Base-by-base conservation (phyloP, 2,329 filamentous ascomycete genomes). In the Septoria linicola region DNA sequence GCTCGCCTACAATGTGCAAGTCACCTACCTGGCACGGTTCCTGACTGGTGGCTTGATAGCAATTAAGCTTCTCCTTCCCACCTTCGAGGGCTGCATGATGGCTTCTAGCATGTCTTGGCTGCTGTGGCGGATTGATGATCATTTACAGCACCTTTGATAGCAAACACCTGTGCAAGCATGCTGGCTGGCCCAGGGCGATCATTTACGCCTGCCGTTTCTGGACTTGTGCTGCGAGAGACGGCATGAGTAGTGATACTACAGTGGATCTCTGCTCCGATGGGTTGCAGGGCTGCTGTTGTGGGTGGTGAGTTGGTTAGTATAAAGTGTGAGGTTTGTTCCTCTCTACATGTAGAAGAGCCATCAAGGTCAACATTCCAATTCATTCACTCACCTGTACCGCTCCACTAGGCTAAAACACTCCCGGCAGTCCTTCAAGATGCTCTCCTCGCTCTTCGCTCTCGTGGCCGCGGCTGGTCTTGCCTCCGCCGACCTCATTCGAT, bases 401-500 rank as follows among this genome's bases (percentile, higher is more conserved):
- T 42, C 16, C 30, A 39, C 27, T 31, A 19, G 17, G 36, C 36
- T 40, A n/a, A 20, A 17, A 19, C n/a, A 19, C 31, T 8, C 30
- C 25, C 17, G 20, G 21, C 42, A 19, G 8, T 13, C 13, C 3
- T 39, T 39, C 46, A 45, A 32, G 5, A 60, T 60, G 58, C 50
- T 53, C 23, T 39, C 53, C 34, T 46, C 48, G 19, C 16, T 51
- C 25, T 42, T 54, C 32, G 37, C 51, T 39, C 41, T 51, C 39
- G 41, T 42, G 36, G 42, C 46, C 36, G 49, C 37, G 3, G 46
- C 51, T 32, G 51, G 53, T 14, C 4, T 56, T 40, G 58, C 49
- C 20, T 51, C 53, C 19, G 50, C 55, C 35, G 48, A 57, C 10
- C 43, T 53, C 36, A 53, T 53, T 49, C 58, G 58, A 23, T 60